phyloP scores from a whole-genome alignment of 805 yeast species.

The Wickerhamomyces queroliae region DNA sequence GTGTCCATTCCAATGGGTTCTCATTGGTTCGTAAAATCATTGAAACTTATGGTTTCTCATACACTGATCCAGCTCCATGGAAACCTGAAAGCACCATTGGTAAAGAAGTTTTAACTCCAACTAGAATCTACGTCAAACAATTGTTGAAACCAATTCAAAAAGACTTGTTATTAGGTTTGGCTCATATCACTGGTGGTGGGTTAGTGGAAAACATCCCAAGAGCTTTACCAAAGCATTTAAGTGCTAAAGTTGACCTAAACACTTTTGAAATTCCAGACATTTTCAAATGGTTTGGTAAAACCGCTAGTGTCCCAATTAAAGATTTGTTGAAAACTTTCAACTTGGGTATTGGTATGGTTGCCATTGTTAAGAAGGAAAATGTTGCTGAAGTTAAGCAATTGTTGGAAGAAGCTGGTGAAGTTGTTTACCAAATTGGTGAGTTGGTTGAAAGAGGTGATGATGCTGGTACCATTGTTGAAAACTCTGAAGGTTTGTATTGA shows the following conservation, averaged over 20 bases:
- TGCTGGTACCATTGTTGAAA: constrained; percentile 47
- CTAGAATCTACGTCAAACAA: constrained; percentile 91
- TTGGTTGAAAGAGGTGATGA: constrained; percentile 41
- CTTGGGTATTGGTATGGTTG: constrained; percentile 95
- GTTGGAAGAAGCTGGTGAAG: constrained; percentile 65
- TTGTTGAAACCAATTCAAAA: constrained; percentile 67
- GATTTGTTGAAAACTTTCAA: constrained; percentile 91
- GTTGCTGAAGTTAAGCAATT: constrained; percentile 50
- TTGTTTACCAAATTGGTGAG: constrained; percentile 64
- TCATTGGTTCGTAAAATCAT: constrained; percentile 91
- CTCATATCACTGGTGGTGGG: constrained; percentile 99
- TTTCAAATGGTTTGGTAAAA: constrained; percentile 89
- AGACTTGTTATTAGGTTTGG: constrained; percentile 74
- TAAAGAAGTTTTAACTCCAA: constrained; percentile 81
- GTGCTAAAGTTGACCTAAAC: constrained; percentile 74
- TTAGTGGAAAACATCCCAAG: constrained; percentile 94
- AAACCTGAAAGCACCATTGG: constrained; percentile 66
- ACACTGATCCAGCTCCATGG: constrained; percentile 85
- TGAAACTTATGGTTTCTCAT: constrained; percentile 66
- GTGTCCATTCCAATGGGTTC: constrained; percentile 95
- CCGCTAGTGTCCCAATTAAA: constrained; percentile 81
- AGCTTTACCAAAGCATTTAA: constrained; percentile 74
- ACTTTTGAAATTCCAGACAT: constrained; percentile 84
- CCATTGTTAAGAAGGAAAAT: constrained; percentile 67
- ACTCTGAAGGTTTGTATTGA: constrained; percentile 25